phyloP scores from a whole-genome alignment of 768 basidiomycete species.

The Kondoa subrosea region DNA sequence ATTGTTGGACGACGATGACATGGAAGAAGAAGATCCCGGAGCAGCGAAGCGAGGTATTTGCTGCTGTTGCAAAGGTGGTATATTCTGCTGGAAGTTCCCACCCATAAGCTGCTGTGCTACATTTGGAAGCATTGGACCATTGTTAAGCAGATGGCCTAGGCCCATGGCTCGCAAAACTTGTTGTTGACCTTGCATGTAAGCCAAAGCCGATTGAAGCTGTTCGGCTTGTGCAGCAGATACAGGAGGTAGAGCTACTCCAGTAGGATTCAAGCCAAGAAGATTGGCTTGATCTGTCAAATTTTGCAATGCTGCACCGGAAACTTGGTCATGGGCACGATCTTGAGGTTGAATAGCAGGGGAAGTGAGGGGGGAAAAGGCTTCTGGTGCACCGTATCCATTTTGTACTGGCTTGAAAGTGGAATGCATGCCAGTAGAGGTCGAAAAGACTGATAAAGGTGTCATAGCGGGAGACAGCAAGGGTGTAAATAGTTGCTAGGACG shows the following conservation, averaged over 20 bases:
- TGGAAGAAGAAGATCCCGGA: neutral
- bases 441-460: conserved; percentile 23
- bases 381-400: neutral
- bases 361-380: neutral
- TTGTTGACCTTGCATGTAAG: conserved; percentile 7
- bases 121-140: neutral
- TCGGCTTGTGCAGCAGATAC: neutral
- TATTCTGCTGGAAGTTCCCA: neutral
- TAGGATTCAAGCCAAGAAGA: neutral
- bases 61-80: conserved; percentile 3
- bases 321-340: neutral
- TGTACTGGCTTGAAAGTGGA: conserved; percentile 14
- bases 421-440: conserved; percentile 13
- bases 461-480: conserved; percentile 35
- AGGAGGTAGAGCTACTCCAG: neutral
- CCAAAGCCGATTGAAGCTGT: neutral
- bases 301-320: neutral
- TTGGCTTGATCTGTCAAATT: neutral
- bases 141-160: conserved; percentile 2
- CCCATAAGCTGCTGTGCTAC: neutral
- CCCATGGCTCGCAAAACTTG: conserved; percentile 4
- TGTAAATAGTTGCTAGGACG: conserved; percentile 32
- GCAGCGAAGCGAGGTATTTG: neutral
- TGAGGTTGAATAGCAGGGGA: conserved; percentile 5
- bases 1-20: neutral